Evolutionary conservation across 352 stramenopile genomes (phyloP).

Genomic region (Pythium apleroticum): DNA sequence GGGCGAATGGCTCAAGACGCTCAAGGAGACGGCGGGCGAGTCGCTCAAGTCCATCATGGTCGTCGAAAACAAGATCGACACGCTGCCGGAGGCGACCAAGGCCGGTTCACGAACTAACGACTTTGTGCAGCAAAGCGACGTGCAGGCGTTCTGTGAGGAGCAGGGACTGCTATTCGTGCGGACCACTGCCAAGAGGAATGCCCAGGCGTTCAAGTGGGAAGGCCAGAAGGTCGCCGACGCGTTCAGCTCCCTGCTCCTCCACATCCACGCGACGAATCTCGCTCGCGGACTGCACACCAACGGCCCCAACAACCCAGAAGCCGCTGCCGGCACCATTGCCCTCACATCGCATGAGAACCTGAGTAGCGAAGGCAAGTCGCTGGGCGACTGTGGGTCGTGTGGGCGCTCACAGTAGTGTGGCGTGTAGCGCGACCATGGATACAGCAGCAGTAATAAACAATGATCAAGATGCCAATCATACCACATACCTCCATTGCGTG

Average conservation of each 20-base stretch:
- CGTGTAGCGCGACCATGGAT: too few species aligned
- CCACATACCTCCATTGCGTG: too few species aligned
- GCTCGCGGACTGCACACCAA: slow-evolving; percentile 23
- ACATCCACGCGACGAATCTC: slow-evolving; percentile 52
- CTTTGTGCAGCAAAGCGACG: slow-evolving; percentile 49
- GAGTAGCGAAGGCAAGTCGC: slow-evolving; percentile 7
- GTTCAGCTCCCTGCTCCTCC: slow-evolving; percentile 54
- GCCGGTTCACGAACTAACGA: slow-evolving; percentile 17
- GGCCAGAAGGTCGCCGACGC: slow-evolving; percentile 49
- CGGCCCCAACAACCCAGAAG: not conserved
- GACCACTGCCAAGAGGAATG: slow-evolving; percentile 67
- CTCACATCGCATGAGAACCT: slow-evolving; percentile 4
- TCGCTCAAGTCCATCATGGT: slow-evolving; percentile 88
- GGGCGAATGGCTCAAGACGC: slow-evolving; percentile 86
- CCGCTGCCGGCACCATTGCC: slow-evolving; percentile 9
- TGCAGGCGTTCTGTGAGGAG: slow-evolving; percentile 54
- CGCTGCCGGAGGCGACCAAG: slow-evolving; percentile 26
- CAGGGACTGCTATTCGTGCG: slow-evolving; percentile 63
- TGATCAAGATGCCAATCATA: too few species aligned
- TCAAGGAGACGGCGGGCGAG: slow-evolving; percentile 81
- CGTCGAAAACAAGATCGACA: slow-evolving; percentile 91
- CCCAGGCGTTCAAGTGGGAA: slow-evolving; percentile 55
- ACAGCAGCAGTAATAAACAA: not conserved
- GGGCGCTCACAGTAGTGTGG: slow-evolving; percentile 20
- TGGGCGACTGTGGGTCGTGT: slow-evolving; percentile 28